Evolutionary conservation across 352 stramenopile species (phyloP).

Genomic region (Pythium angustatum): DNA sequence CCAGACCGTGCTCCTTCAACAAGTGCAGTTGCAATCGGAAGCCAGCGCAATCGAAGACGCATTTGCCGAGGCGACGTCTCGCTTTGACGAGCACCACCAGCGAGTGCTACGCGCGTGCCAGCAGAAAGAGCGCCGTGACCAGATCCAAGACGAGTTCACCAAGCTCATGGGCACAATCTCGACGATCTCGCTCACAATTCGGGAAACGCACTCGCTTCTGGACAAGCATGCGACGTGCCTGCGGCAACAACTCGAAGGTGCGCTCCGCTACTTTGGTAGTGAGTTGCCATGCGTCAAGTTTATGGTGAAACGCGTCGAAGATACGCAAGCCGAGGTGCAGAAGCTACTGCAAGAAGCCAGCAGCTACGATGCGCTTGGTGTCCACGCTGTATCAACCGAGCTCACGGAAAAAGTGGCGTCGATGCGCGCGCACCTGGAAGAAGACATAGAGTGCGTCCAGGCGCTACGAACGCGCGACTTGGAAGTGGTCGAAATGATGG

Average conservation of each 20-base stretch:
- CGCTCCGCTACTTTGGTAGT: constrained; percentile 72
- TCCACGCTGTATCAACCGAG: constrained; percentile 52
- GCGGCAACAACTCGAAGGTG: constrained; percentile 64
- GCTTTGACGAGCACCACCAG: constrained; percentile 53
- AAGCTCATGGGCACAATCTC: constrained; percentile 41
- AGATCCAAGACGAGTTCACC: constrained; percentile 41
- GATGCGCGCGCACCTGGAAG: constrained; percentile 44
- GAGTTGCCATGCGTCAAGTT: constrained; percentile 81
- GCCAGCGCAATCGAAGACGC: constrained; percentile 48
- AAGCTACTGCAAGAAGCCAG: constrained; percentile 46
- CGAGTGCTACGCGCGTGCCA: constrained; percentile 43
- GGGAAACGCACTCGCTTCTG: constrained; percentile 42
- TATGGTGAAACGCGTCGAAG: constrained; percentile 63
- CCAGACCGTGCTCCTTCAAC: constrained; percentile 34
- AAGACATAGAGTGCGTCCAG: constrained; percentile 51
- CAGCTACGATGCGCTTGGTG: constrained; percentile 54
- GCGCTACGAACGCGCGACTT: constrained; percentile 53
- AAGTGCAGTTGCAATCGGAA: constrained; percentile 47
- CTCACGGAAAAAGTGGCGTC: constrained; percentile 43
- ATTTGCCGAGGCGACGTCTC: constrained; percentile 44
- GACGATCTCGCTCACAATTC: constrained; percentile 37
- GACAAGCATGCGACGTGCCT: constrained; percentile 52
- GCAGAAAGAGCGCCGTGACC: constrained; percentile 36
- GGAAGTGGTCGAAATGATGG: constrained; percentile 42
- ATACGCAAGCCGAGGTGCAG: constrained; percentile 43